Base-by-base conservation (phyloP, 2,329 filamentous ascomycete species). In the Teratosphaeria zuluensis region DNA sequence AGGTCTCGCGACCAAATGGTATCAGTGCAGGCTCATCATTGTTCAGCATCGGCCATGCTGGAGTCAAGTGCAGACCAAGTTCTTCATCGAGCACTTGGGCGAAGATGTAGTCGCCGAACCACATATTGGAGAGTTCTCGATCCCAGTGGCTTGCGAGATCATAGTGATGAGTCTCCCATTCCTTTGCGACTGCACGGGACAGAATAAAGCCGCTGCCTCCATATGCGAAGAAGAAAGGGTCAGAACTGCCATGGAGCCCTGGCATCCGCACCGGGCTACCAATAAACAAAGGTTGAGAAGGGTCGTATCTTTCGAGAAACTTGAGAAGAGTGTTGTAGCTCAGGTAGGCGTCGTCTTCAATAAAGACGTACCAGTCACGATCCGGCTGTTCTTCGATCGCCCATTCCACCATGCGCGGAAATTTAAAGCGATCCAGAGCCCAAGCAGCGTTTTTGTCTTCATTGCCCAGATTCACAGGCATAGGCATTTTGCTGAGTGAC, bases 371-470 rank as follows among this genome's bases (percentile, higher is more conserved):
- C 74, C 80, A 81, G 51, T 77, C 70, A 54, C 73, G 74, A 28
- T 79, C 70, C 3, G 77, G 76, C 51, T 68, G 65, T 58, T 72
- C 69, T 28, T 8, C 78, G 77, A 70, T 42, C 71, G 70, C 62
- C 79, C 76, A 6, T 14, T 72, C 65, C 61, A 81, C 71, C 73
- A 79, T 78, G 51, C 78, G 77, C 28, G 81, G 65, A 59, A 81
- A 81, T 64, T 81, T 81, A 71, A 76, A 81, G 63, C 78, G 78
- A 69, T 81, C 80, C 28, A 81, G 72, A 19, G 64, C 70, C 78
- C 79, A 80, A 1, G 77, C 79, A 69, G 61, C 63, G 33, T 38
- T 63, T 1, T 21, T n/a, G 16, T 48, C 42, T 33, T 61, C 57
- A 4, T 60, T 60, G n/a, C 32, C 59, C n/a, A 57, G 61, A 19